A percentile compares a stretch with the other conserved stretches of the same genome.
Evolutionary conservation across 2,329 filamentous ascomycete species (phyloP).

Genomic region (Neocatenulostroma microsporum): DNA sequence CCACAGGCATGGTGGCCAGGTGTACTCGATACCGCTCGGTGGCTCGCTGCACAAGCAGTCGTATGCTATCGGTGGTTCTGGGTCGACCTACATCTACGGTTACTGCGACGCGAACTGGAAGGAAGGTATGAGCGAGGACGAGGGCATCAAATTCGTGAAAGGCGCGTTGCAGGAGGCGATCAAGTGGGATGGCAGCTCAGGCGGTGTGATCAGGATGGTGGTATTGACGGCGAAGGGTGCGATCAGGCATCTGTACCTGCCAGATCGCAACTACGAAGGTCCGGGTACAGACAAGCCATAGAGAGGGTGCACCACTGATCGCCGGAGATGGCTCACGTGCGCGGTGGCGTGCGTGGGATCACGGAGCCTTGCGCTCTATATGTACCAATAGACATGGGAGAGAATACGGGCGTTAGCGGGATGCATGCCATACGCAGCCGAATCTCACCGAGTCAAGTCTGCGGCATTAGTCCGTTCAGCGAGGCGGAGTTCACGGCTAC

Average conservation of each 20-base stretch:
- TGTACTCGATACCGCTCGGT: constrained; percentile 93
- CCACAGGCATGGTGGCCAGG: constrained; percentile 86
- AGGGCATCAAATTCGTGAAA: constrained; percentile 90
- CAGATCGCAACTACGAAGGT: constrained; percentile 79
- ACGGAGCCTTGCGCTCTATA: too few relatives aligned
- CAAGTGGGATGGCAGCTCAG: constrained; percentile 98
- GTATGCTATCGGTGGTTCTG: constrained; percentile 92
- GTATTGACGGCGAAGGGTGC: constrained; percentile 86
- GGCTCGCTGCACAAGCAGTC: constrained; percentile 96
- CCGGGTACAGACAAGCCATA: constrained; percentile 47
- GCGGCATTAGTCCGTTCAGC: neutral
- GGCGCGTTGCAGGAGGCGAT: constrained; percentile 85
- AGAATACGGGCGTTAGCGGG: neutral
- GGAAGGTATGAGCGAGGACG: constrained; percentile 86
- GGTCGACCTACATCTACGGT: constrained; percentile 98
- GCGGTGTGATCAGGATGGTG: constrained; percentile 96
- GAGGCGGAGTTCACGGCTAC: too few relatives aligned
- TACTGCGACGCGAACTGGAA: constrained; percentile 96
- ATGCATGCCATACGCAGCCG: neutral
- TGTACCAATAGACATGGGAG: constrained; percentile 1
- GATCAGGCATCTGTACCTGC: constrained; percentile 88
- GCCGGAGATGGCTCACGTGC: neutral
- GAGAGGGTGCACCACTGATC: neutral
- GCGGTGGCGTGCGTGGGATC: too few relatives aligned
- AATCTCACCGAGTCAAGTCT: neutral